Evolutionary conservation across 1,284 basidiomycete species (phyloP), one percentile per base, ranked within the genome.

Genomic region (Pyrrhoderma lamaoense): DNA sequence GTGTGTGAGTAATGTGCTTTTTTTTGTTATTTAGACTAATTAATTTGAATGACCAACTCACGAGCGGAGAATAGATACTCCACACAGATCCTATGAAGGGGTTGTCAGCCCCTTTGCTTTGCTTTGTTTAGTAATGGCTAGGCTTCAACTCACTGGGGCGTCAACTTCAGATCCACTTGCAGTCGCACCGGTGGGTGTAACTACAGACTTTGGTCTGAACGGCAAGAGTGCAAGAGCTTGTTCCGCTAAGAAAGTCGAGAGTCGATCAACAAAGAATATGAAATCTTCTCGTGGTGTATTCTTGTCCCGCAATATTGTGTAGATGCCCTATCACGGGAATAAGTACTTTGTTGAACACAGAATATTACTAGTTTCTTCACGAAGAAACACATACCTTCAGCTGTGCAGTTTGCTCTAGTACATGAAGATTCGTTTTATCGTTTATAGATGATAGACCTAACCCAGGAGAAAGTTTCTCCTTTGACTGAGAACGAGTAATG

Each of bases 201-300:
- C 70, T 18, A 97, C 76, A 0, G 68, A 67, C 59, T 82, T 82
- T 1, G 74, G 57, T 22, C 69, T 65, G 65, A 86, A 89, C 0
- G 93, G 93, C 8, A 98, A 73, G 56, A 84, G 72, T 31, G 85
- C 83, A 61, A 95, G 73, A 0, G 93, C 92, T 61, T 82, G 76
- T 66, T 98, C 95, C 3, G 90, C 81, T 27, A 98, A 71, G 35
- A 93, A 69, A 0, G 89, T 93, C 0, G 93, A 82, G 8, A 98
- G 69, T 16, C 94, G 77, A 65, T 97, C 92, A 7, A 79, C 77
- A 61, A 89, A 91, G 70, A 93, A 93, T 16, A 94, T 80, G 61
- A 97, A 98, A 62, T 96, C 92, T 58, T 89, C 87, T 22, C 83
- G 74, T 8, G 72, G 70, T 0, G 89, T 89, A 7, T 70, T 73